Conservation (phyloP, 2,329 filamentous ascomycete genomes). For the Emergomyces pasteurianus region DNA sequence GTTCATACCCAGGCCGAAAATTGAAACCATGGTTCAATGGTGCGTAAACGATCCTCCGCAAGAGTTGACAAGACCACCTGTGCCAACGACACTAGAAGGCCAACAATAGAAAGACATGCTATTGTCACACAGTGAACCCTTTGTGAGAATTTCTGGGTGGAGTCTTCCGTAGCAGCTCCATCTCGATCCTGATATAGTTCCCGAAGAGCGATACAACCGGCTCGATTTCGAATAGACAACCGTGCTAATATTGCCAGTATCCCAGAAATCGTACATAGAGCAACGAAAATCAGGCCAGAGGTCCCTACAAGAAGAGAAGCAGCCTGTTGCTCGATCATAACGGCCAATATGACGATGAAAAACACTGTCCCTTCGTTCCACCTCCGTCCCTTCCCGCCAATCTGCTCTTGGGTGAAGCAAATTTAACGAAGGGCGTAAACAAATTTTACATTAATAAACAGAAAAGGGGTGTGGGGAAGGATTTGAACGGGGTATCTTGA, state of each 20-base stretch:
- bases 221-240: constrained; percentile 2
- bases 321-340: constrained; percentile 1
- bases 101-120: constrained; percentile 42
- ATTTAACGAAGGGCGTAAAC: background rate
- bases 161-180: constrained; percentile 54
- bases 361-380: background rate
- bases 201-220: constrained; percentile 14
- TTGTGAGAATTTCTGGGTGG: constrained; percentile 50
- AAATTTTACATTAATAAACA: background rate
- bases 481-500: background rate
- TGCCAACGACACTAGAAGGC: constrained; percentile 45
- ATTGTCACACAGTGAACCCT: constrained; percentile 45
- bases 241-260: constrained; percentile 3
- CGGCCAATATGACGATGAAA: background rate
- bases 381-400: background rate
- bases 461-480: background rate
- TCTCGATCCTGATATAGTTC: constrained; percentile 56
- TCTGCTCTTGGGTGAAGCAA: background rate
- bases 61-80: constrained; percentile 39
- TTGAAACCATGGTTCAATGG: constrained; percentile 49
- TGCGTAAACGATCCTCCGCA: constrained; percentile 18
- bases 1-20: constrained; percentile 47
- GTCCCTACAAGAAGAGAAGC: constrained; percentile 3
- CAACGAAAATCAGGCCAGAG: background rate
- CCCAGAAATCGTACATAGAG: constrained; percentile 5